These are phyloP conservation scores for Colletotrichum limetticola DNA, from an alignment of 2,329 filamentous ascomycete species.

Conservation along the genomic window DNA sequence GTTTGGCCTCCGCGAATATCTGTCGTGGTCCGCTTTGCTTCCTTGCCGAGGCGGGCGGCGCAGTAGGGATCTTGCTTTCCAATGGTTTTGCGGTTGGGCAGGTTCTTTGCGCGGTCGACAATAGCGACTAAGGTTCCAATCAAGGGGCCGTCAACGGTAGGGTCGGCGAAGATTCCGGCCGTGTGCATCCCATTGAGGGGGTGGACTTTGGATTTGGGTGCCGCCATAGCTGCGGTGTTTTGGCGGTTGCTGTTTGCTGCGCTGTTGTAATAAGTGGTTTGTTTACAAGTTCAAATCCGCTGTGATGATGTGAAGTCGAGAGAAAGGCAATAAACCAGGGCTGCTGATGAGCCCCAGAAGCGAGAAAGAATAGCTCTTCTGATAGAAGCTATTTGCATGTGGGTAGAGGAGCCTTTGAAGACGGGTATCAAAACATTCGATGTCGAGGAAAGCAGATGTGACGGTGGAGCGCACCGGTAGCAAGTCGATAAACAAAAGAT, in stretches of 20 bases:
- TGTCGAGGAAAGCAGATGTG: neutral
- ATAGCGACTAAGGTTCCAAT: conserved; percentile 95
- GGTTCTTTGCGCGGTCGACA: conserved; percentile 94
- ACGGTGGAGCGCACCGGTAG: conserved; percentile 6
- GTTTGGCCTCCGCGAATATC: conserved; percentile 96
- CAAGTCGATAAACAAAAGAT: conserved; percentile 1
- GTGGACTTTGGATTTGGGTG: conserved; percentile 64
- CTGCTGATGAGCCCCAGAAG: conserved; percentile 1
- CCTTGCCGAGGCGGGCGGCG: conserved; percentile 91
- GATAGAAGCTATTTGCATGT: neutral
- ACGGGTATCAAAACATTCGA: conserved; percentile 27
- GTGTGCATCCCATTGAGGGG: conserved; percentile 77
- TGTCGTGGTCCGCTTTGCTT: conserved; percentile 96
- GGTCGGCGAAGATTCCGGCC: conserved; percentile 93
- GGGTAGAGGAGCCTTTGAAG: neutral
- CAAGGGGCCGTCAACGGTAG: conserved; percentile 90
- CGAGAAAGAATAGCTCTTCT: neutral
- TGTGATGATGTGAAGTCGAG: neutral
- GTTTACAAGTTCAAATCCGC: conserved; percentile 17
- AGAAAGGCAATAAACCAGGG: neutral
- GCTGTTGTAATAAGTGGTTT: neutral
- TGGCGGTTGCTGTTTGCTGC: conserved; percentile 13
- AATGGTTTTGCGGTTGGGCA: conserved; percentile 96
- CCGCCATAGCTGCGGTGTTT: conserved; percentile 51
- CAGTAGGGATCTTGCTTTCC: conserved; percentile 99